phyloP scores from a whole-genome alignment of 2,329 filamentous ascomycete species.

The Chalaropsis thielavioides region DNA sequence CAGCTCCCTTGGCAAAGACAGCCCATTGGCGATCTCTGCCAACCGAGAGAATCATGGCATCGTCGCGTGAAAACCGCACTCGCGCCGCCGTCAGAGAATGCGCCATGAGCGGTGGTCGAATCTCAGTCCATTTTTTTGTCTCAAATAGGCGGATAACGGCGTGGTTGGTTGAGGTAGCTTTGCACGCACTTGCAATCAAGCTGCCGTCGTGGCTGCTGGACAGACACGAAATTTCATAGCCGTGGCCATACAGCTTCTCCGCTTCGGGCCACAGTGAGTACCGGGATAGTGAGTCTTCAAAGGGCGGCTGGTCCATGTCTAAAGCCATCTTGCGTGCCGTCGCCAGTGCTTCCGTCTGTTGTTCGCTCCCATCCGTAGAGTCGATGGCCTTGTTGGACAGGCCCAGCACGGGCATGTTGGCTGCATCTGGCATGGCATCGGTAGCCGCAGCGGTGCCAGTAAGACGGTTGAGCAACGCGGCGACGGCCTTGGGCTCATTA shows the following conservation, averaged over 20 bases:
- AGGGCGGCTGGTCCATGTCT: constrained; percentile 57
- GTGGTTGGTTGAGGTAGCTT: constrained; percentile 82
- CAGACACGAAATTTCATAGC: constrained; percentile 86
- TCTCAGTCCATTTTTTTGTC: constrained; percentile 72
- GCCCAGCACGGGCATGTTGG: constrained; percentile 87
- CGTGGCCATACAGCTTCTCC: constrained; percentile 95
- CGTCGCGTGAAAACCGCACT: constrained; percentile 64
- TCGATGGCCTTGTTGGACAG: constrained; percentile 90
- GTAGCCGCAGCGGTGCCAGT: constrained; percentile 34
- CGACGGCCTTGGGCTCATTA: constrained; percentile 71
- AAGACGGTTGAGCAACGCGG: constrained; percentile 53
- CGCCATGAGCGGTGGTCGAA: constrained; percentile 66
- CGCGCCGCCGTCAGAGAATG: constrained; percentile 78
- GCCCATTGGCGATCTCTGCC: constrained; percentile 87
- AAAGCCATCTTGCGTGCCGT: constrained; percentile 43
- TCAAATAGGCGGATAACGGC: constrained; percentile 88
- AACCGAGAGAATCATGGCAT: constrained; percentile 66
- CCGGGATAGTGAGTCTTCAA: constrained; percentile 78
- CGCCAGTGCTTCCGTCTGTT: not conserved
- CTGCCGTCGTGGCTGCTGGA: constrained; percentile 60
- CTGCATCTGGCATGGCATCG: constrained; percentile 59
- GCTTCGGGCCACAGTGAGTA: constrained; percentile 91
- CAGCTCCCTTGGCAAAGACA: constrained; percentile 47
- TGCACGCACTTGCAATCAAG: constrained; percentile 81
- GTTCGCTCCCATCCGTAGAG: constrained; percentile 34